Evolutionary conservation across 192 early-diverging fungal genomes (phyloP).

Genomic region (Rhizophagus clarus): DNA sequence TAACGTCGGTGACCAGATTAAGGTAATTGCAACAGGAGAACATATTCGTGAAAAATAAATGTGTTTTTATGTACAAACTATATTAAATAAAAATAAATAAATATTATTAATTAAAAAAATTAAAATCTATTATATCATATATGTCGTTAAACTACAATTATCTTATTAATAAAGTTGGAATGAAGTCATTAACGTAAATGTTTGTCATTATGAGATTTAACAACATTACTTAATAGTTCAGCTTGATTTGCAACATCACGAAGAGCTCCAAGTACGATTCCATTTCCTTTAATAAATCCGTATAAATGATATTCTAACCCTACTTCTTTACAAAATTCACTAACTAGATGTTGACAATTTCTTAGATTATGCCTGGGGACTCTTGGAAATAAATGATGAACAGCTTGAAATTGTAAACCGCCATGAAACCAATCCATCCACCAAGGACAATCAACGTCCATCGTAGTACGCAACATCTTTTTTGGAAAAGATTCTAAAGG

Average conservation of each 20-base stretch:
- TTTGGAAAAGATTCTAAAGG: conserved; percentile 80
- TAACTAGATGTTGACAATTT: conserved; percentile 68
- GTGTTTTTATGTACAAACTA: too few species aligned
- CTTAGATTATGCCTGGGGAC: conserved; percentile 89
- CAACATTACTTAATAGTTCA: conserved; percentile 51
- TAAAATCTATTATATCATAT: too few species aligned
- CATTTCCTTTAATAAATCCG: conserved; percentile 82
- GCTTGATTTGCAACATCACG: conserved; percentile 81
- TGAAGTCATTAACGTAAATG: not conserved
- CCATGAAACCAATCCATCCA: conserved; percentile 99
- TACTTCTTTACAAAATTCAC: conserved; percentile 72
- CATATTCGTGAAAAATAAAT: conserved; percentile 3
- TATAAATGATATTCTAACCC: conserved; percentile 79
- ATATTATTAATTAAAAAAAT: too few species aligned
- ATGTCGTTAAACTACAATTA: too few species aligned
- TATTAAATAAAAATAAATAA: not conserved
- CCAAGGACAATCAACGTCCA: conserved; percentile 93
- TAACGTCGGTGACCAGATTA: conserved; percentile 10
- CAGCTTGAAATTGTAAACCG: conserved; percentile 94
- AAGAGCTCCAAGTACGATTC: conserved; percentile 70
- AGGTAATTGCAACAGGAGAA: conserved; percentile 16
- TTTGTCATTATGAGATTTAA: conserved; percentile 42
- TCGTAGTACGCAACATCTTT: conserved; percentile 87
- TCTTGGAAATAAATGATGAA: conserved; percentile 95
- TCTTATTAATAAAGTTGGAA: not conserved